Evolutionary conservation across 768 basidiomycete genomes (phyloP).

Genomic region (Tulasnella sp.): DNA sequence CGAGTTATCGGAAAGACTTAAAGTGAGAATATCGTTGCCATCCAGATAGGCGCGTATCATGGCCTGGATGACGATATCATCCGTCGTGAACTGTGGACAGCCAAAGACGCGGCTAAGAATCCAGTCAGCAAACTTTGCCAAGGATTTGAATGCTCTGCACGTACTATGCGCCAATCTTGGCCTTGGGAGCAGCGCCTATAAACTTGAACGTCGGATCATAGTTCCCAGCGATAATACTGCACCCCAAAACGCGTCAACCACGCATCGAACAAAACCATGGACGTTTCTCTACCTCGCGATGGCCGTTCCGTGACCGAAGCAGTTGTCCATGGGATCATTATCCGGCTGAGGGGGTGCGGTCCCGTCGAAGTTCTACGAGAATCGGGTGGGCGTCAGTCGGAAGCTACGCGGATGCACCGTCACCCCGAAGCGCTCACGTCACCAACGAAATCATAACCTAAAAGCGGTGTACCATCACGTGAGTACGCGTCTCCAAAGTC

Average conservation of each 20-base stretch:
- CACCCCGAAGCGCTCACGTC: not conserved
- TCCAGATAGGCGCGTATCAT: conserved; percentile 12
- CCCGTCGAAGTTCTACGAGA: not conserved
- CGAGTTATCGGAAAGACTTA: not conserved
- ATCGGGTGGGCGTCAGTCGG: not conserved
- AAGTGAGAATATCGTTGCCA: conserved; percentile 12
- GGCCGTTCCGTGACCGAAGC: conserved; percentile 15
- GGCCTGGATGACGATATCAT: conserved; percentile 11
- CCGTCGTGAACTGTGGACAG: conserved; percentile 2
- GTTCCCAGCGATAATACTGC: conserved; percentile 16
- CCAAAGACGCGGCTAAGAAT: conserved; percentile 12
- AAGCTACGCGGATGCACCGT: not conserved
- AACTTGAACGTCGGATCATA: conserved; percentile 4
- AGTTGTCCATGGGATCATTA: conserved; percentile 15
- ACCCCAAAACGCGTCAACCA: not conserved
- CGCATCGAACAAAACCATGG: not conserved
- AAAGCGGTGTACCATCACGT: not conserved
- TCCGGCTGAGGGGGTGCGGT: not conserved
- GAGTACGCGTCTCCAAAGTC: not conserved
- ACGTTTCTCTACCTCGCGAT: conserved; percentile 9
- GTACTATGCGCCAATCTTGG: conserved; percentile 15
- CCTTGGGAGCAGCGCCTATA: conserved; percentile 7
- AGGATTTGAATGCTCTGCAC: not conserved
- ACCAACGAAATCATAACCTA: conserved; percentile 17
- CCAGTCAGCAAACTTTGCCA: not conserved